A percentile compares a stretch with the other conserved stretches of the same genome.
These are phyloP conservation scores for Eremothecium coryli DNA, from an alignment of 1,139 yeast species.

Conservation along the genomic window DNA sequence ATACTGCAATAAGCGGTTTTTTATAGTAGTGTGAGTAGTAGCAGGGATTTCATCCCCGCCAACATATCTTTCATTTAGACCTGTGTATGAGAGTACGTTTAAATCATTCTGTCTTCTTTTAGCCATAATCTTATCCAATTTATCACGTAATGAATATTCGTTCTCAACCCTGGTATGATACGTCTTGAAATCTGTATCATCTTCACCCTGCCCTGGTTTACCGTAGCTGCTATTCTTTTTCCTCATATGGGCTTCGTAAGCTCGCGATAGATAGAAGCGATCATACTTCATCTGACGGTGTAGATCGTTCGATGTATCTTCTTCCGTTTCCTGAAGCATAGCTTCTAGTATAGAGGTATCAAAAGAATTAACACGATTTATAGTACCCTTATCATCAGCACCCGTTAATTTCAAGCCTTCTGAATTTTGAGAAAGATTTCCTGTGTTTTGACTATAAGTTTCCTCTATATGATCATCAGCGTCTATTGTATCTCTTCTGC, in stretches of 20 bases:
- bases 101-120: no score
- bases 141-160: conserved; percentile 21
- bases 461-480: not conserved
- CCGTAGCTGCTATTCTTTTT: no score
- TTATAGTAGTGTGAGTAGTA: not conserved
- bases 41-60: conserved; percentile 15
- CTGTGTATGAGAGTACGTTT: no score
- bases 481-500: not conserved
- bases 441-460: no score
- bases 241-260: conserved; percentile 15
- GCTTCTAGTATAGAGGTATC: conserved; percentile 13
- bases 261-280: conserved; percentile 18
- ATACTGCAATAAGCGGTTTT: not conserved
- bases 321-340: conserved; percentile 18
- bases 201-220: conserved; percentile 6
- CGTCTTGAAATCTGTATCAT: conserved; percentile 15
- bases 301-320: conserved; percentile 15
- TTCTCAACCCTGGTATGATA: conserved; percentile 19
- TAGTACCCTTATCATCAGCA: not conserved
- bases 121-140: conserved; percentile 19
- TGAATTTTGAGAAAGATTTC: no score
- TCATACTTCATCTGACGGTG: conserved; percentile 16
- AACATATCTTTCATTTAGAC: conserved; percentile 11
- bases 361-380: conserved; percentile 9
- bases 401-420: not conserved